phyloP scores from a whole-genome alignment of 2,329 filamentous ascomycete genomes.

The Arachnomyces sp. region DNA sequence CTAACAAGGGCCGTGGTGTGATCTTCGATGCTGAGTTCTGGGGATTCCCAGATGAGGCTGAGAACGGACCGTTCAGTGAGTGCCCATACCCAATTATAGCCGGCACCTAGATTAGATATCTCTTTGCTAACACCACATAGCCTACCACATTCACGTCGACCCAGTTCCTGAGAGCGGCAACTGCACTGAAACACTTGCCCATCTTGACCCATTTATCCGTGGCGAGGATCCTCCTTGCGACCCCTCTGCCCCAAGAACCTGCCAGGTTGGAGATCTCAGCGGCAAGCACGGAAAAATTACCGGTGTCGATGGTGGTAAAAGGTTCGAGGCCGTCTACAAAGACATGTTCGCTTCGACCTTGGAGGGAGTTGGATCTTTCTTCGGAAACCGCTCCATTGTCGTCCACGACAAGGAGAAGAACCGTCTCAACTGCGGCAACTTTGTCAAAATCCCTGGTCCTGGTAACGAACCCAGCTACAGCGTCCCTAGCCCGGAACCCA shows the following conservation, averaged over 20 bases:
- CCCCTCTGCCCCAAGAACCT: constrained; percentile 49
- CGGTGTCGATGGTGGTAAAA: constrained; percentile 30
- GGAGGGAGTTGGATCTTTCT: constrained; percentile 37
- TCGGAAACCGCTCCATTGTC: constrained; percentile 49
- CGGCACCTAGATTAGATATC: constrained; percentile 1
- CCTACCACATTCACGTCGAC: constrained; percentile 64
- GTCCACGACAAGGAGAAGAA: constrained; percentile 48
- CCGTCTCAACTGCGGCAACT: constrained; percentile 52
- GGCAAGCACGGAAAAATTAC: constrained; percentile 64
- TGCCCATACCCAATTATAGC: constrained; percentile 13
- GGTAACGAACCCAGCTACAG: too few species aligned
- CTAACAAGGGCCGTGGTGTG: constrained; percentile 48
- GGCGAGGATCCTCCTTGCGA: constrained; percentile 59
- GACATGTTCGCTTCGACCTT: constrained; percentile 45
- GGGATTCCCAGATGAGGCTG: constrained; percentile 46
- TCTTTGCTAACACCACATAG: constrained; percentile 23
- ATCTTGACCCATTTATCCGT: constrained; percentile 64
- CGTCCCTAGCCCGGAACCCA: not conserved
- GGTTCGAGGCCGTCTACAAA: constrained; percentile 30
- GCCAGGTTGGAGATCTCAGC: constrained; percentile 68
- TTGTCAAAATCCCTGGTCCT: constrained; percentile 19
- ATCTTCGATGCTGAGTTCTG: constrained; percentile 49
- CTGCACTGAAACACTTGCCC: constrained; percentile 60
- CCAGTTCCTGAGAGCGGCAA: constrained; percentile 61
- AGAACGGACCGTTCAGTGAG: constrained; percentile 55